Evolutionary conservation across 805 yeast genomes (phyloP), one percentile per base, ranked within the genome.

Genomic region (Torulaspora maleeae): DNA sequence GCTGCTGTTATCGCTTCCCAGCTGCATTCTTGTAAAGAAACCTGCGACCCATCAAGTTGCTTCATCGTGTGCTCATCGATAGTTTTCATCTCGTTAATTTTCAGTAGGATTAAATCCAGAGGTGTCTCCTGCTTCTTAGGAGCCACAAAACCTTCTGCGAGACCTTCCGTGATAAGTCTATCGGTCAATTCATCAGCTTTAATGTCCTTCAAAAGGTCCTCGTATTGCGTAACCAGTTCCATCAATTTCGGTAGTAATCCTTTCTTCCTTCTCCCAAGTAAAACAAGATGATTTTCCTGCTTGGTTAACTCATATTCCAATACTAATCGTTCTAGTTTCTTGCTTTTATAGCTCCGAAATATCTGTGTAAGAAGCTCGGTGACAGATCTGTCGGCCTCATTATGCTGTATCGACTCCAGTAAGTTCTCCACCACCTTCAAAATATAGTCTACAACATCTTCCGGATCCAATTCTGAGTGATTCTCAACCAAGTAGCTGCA

Each of bases 381-480:
- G 1, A 83, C 68, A 4, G 72, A 65, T 10, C 74, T 71, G 56
- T 86, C 95, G 0, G 82, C 84, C 45, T 82, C 87, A 17, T 79
- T 79, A 60, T 83, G 83, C 28, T 78, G 71, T 13, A 86, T 66
- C 1, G 91, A 79, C 17, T 78, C 78, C 3, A 79, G 66, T 47
- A 89, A 66, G 58, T 86, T 91, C 43, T 79, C 84, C 19, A 84
- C 57, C 0, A 74, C 67, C 45, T 64, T 66, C 32, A 69, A 53
- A 56, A 79, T 64, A 10, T 75, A 63, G 47, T 74, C 75, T 32
- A 63, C 63, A 63, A 75, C 40, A 64, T 58, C 57, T 60, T 71
- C 43, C 56, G 69, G 47, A 44, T 56, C 56, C 66, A 52, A 49
- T 49, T 34, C 22, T 36, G 49, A n/a, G 47, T 50, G 59, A 38